Evolutionary conservation across 1,139 yeast species (phyloP).

Genomic region (Pichia sp.): DNA sequence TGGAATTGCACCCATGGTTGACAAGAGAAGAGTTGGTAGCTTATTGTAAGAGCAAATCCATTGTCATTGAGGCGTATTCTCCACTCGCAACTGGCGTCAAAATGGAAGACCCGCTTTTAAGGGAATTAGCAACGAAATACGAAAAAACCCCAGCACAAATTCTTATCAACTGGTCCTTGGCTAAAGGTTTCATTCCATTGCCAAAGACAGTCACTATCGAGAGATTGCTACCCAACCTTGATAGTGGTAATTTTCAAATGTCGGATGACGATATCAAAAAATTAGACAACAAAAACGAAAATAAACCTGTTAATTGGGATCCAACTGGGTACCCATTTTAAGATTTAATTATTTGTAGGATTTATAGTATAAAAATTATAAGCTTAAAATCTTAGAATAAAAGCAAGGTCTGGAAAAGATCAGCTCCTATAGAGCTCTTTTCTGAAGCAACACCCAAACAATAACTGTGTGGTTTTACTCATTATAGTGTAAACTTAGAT

Average conservation of each 20-base stretch:
- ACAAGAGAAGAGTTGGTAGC: constrained; percentile 57
- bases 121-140: constrained; percentile 29
- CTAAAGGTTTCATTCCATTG: constrained; percentile 61
- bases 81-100: constrained; percentile 61
- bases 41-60: constrained; percentile 41
- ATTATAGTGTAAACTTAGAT: too few species aligned
- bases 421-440: too few species aligned
- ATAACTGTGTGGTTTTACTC: too few species aligned
- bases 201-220: constrained; percentile 55
- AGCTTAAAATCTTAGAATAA: too few species aligned
- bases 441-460: too few species aligned
- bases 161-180: constrained; percentile 42
- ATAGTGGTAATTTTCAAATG: constrained; percentile 34
- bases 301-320: not conserved
- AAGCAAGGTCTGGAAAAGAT: too few species aligned
- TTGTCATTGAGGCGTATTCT: constrained; percentile 59
- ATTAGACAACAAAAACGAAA: constrained; percentile 24
- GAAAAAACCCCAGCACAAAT: constrained; percentile 34
- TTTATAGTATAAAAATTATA: too few species aligned
- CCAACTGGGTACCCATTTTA: not conserved
- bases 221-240: constrained; percentile 38
- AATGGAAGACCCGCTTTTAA: constrained; percentile 39
- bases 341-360: too few species aligned
- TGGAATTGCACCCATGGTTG: constrained; percentile 72
- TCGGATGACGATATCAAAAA: constrained; percentile 44